Evolutionary conservation across 371 early-diverging fungal species (phyloP).

Genomic region (Mucor piriformis): DNA sequence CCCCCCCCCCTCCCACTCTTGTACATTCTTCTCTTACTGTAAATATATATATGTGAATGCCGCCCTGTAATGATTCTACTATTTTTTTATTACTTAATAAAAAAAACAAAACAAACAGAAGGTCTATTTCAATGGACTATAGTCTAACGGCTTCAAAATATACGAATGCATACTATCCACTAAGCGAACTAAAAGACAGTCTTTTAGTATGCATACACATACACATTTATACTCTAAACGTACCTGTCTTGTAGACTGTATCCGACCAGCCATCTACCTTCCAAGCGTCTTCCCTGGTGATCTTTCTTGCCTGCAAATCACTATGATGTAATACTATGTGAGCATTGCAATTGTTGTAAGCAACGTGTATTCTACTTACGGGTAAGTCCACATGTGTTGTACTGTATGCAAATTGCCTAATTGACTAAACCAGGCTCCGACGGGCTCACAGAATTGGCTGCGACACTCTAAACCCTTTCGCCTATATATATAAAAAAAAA

Average conservation of each 20-base stretch:
- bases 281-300: conserved; percentile 90
- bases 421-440: conserved; percentile 96
- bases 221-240: not conserved
- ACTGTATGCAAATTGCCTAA: conserved; percentile 87
- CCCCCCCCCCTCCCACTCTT: not conserved
- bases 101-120: not conserved
- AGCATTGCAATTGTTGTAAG: not conserved
- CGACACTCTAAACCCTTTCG: conserved; percentile 85
- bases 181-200: conserved; percentile 64
- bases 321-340: conserved; percentile 32
- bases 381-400: conserved; percentile 93
- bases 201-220: not conserved
- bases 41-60: not conserved
- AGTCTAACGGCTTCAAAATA: conserved; percentile 81
- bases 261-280: conserved; percentile 92
- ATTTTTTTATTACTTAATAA: not conserved
- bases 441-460: conserved; percentile 83
- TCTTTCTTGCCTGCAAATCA: conserved; percentile 83
- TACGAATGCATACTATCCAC: conserved; percentile 84
- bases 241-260: conserved; percentile 90
- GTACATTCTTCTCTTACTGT: not conserved
- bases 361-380: conserved; percentile 78
- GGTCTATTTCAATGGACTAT: conserved; percentile 73
- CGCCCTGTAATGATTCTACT: not conserved
- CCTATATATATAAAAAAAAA: conserved; percentile 30